Base-by-base conservation (phyloP, 805 yeast species). In the Ogataea dorogensis region DNA sequence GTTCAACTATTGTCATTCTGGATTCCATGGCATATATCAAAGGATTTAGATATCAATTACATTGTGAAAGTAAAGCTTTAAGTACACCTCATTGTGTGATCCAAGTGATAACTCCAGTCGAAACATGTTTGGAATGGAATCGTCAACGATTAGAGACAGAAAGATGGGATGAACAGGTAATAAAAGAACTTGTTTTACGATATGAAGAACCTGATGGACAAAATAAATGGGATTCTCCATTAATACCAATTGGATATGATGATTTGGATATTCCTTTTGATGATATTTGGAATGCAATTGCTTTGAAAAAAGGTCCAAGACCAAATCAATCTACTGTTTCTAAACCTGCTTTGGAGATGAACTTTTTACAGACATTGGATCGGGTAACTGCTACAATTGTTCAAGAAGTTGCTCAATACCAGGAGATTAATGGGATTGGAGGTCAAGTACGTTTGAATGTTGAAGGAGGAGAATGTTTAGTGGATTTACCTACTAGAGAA, bases 201-300 rank as follows among this genome's bases (percentile, higher is more conserved):
- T 93, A 81, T 54, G 98, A 93, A 61, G 98, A 93, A 57, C 98
- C 98, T 0, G 83, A 86, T 54, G 78, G 79, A 20, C 75, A 76
- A 51, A 76, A 81, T 17, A 65, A 96, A 42, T 93, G 98, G 98
- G 98, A 93, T 54, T 78, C 95, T 4, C 98, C 98, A 5, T 64
- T 91, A 43, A 80, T 88, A 54, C 77, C 86, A 0, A 61, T 89
- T 1, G 73, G 79, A 3, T 72, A 67, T 50, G 77, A 73, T 32
- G 80, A 81, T 20, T 65, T 65, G 11, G 62, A 60, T 3, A 53
- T 81, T 17, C 85, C 88, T 0, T 58, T 81, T 14, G 82, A 81
- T 2, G 84, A 77, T 12, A 71, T 93, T 2, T 79, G 82, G 79
- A 71, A 71, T 31, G 72, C 78, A 0, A 51, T 82, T 2, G 81